A percentile compares a stretch with the other conserved stretches of the same genome.
Conservation (phyloP, 805 yeast genomes). For the Yarrowia osloensis region DNA sequence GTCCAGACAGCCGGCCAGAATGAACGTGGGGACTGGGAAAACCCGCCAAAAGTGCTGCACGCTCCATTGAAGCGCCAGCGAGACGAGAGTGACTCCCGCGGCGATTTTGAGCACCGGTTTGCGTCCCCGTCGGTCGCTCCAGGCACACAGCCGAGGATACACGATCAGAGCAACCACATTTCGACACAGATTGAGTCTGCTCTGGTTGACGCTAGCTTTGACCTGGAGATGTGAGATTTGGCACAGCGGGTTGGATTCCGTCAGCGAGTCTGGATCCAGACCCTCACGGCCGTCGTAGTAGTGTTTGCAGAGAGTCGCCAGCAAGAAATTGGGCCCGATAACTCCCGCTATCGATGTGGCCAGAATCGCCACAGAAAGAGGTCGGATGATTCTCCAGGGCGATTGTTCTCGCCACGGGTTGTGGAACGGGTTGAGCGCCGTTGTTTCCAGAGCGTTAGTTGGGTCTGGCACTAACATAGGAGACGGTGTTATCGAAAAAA, state of each 20-base stretch:
- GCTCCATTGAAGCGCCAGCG: background rate
- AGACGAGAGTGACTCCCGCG: background rate
- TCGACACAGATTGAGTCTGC: background rate
- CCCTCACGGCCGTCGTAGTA: constrained; percentile 11
- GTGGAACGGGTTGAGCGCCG: constrained; percentile 19
- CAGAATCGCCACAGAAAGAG: background rate
- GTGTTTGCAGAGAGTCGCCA: constrained; percentile 10
- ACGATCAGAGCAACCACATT: background rate
- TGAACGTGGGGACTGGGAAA: background rate
- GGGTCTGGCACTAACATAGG: background rate
- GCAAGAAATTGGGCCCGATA: background rate
- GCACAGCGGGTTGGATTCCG: background rate
- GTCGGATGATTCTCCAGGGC: constrained; percentile 16
- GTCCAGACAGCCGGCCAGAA: background rate
- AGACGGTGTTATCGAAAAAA: background rate
- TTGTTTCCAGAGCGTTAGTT: constrained; percentile 12
- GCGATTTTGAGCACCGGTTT: background rate
- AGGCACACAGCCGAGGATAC: background rate
- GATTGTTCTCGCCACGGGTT: constrained; percentile 24
- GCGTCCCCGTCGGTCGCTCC: constrained; percentile 3
- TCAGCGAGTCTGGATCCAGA: background rate
- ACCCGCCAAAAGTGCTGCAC: background rate
- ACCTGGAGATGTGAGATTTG: background rate
- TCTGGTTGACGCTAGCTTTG: background rate
- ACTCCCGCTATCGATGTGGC: background rate